These are phyloP conservation scores for Naganishia antarctica DNA, from an alignment of 768 basidiomycete genomes.

Conservation along the genomic window DNA sequence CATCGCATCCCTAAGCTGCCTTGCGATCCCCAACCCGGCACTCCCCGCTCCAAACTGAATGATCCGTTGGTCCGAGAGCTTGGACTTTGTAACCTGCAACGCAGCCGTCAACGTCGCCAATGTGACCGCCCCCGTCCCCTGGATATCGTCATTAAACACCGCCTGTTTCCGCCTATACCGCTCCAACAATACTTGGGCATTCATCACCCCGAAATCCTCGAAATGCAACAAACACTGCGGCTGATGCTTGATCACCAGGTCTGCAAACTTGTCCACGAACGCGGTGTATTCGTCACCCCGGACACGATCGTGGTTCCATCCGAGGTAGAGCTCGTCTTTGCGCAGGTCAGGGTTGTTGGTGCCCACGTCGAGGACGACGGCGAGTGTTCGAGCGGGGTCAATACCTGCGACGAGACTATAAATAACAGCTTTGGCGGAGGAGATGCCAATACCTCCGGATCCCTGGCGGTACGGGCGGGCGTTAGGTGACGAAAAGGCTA, in stretches of 20 bases:
- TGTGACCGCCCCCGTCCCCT: slow-evolving; percentile 50
- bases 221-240: slow-evolving; percentile 67
- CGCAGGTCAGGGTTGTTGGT: slow-evolving; percentile 66
- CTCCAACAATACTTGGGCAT: slow-evolving; percentile 65
- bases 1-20: slow-evolving; percentile 72
- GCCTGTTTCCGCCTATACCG: slow-evolving; percentile 32
- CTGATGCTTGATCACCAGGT: slow-evolving; percentile 67
- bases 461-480: slow-evolving; percentile 13
- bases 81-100: slow-evolving; percentile 57
- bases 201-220: slow-evolving; percentile 73
- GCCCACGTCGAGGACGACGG: slow-evolving; percentile 59
- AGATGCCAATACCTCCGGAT: slow-evolving; percentile 47
- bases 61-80: slow-evolving; percentile 69
- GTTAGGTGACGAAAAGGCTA: too few relatives aligned
- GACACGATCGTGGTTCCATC: slow-evolving; percentile 67
- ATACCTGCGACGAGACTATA: slow-evolving; percentile 36
- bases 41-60: slow-evolving; percentile 69
- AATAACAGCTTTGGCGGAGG: slow-evolving; percentile 33
- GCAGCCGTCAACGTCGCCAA: slow-evolving; percentile 47
- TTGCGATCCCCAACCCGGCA: slow-evolving; percentile 70
- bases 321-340: slow-evolving; percentile 55
- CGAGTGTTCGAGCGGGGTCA: slow-evolving; percentile 29
- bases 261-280: slow-evolving; percentile 77
- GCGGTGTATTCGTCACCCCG: slow-evolving; percentile 68
- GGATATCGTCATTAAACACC: slow-evolving; percentile 72